Conservation (phyloP, 495 filamentous ascomycete species). For the Apiosordaria backusii region DNA sequence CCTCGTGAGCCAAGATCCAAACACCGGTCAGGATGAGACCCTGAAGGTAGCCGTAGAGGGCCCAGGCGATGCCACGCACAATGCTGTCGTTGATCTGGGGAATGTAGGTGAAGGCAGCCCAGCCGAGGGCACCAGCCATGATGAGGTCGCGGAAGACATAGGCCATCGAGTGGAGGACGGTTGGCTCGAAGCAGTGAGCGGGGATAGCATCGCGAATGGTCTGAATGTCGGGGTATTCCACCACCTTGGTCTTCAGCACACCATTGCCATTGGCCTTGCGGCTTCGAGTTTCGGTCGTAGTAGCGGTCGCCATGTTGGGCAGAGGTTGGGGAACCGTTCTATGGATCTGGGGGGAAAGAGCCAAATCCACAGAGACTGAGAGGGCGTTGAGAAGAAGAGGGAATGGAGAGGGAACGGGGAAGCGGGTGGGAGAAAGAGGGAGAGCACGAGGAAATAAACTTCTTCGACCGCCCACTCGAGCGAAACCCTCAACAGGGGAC, state of each 20-base stretch:
- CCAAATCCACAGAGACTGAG: background rate
- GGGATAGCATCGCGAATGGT: conserved; percentile 77
- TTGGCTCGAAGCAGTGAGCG: conserved; percentile 72
- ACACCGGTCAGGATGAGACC: conserved; percentile 76
- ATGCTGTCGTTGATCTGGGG: conserved; percentile 54
- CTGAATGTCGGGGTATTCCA: conserved; percentile 69
- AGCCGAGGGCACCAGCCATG: conserved; percentile 59
- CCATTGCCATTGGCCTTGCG: conserved; percentile 16
- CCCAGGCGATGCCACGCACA: conserved; percentile 56
- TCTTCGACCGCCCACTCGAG: too few relatives aligned
- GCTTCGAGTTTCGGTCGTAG: conserved; percentile 20
- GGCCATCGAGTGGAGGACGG: conserved; percentile 54
- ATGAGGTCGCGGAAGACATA: conserved; percentile 70
- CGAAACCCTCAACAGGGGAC: conserved; percentile 6
- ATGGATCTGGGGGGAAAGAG: background rate
- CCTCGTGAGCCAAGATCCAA: conserved; percentile 86
- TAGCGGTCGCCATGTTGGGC: conserved; percentile 28
- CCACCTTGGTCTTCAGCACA: conserved; percentile 53
- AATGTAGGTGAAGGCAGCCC: conserved; percentile 60
- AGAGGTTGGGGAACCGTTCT: background rate
- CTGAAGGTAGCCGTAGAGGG: conserved; percentile 66
- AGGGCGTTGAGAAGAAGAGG: background rate
- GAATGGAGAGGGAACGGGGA: conserved; percentile 1
- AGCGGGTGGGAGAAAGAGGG: background rate
- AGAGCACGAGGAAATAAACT: background rate